phyloP scores from a whole-genome alignment of 148 eudicot species.

The Beta vulgaris region DNA sequence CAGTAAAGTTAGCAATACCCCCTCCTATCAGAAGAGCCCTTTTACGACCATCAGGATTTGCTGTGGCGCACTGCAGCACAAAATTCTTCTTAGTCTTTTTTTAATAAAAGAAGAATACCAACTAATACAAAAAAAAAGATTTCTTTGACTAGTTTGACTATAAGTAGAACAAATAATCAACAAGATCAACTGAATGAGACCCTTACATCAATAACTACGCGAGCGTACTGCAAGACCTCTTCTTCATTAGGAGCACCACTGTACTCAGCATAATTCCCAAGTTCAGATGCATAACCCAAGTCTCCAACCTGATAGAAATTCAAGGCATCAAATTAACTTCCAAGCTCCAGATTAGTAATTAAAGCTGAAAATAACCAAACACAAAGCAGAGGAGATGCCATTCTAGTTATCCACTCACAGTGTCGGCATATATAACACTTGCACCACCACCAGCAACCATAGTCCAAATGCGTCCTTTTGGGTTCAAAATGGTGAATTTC shows the following conservation, averaged over 20 bases:
- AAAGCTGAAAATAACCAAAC: not conserved
- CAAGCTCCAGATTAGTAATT: not conserved
- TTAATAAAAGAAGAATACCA: not conserved
- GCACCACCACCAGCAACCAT: conserved; percentile 98
- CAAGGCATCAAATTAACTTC: not conserved
- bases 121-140: not conserved
- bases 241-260: conserved; percentile 95
- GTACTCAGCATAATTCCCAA: conserved; percentile 85
- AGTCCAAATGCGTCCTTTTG: conserved; percentile 89
- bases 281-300: conserved; percentile 83
- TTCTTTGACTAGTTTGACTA: not conserved
- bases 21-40: conserved; percentile 89
- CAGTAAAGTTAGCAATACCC: conserved; percentile 93
- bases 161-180: not conserved
- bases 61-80: conserved; percentile 75
- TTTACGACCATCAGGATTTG: conserved; percentile 79
- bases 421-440: conserved; percentile 92
- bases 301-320: conserved; percentile 62
- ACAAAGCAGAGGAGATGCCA: not conserved
- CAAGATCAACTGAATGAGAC: not conserved
- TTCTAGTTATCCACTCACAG: conserved; percentile 40
- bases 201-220: conserved; percentile 88
- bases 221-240: conserved; percentile 78
- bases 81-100: not conserved
- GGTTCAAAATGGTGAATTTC: conserved; percentile 79